Percentiles rank a stretch among this genome's conserved stretches.
Conservation (phyloP, 148 eudicot species). For the Hydrangea macrophylla region DNA sequence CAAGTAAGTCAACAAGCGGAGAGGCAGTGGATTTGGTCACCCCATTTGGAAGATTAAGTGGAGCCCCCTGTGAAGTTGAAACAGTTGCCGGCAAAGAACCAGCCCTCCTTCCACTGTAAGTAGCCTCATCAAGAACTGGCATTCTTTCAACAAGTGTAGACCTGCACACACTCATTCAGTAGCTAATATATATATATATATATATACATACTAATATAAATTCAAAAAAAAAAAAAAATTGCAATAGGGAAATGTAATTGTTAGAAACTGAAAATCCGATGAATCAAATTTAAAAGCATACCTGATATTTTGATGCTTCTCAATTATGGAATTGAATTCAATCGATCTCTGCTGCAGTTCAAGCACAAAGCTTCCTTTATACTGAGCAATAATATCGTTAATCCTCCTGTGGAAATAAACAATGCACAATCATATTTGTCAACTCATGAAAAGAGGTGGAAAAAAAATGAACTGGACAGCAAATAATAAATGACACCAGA, state of each 20-base stretch:
- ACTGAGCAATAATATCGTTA: conserved; percentile 62
- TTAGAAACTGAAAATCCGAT: background rate
- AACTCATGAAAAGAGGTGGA: background rate
- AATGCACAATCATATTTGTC: background rate
- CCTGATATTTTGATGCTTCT: conserved; percentile 85
- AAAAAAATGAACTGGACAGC: background rate
- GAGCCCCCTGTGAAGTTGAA: conserved; percentile 63
- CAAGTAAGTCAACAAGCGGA: conserved; percentile 94
- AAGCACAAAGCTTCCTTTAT: conserved; percentile 80
- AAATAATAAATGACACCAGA: background rate
- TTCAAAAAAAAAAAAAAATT: background rate
- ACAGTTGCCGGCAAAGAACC: conserved; percentile 69
- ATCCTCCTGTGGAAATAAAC: conserved; percentile 48
- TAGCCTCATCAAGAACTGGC: conserved; percentile 99
- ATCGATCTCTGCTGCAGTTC: conserved; percentile 97
- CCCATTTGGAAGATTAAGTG: conserved; percentile 79
- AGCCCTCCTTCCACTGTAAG: conserved; percentile 67
- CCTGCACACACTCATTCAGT: conserved; percentile 38
- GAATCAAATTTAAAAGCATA: conserved; percentile 11
- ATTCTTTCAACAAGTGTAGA: conserved; percentile 82
- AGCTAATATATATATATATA: conserved; percentile 14
- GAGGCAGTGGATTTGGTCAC: conserved; percentile 66
- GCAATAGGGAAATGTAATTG: background rate
- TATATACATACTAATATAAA: background rate
- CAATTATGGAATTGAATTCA: conserved; percentile 79